Evolutionary conservation across 371 early-diverging fungal genomes (phyloP), one percentile per base, ranked within the genome.

Genomic region (Rhizopus sp.): DNA sequence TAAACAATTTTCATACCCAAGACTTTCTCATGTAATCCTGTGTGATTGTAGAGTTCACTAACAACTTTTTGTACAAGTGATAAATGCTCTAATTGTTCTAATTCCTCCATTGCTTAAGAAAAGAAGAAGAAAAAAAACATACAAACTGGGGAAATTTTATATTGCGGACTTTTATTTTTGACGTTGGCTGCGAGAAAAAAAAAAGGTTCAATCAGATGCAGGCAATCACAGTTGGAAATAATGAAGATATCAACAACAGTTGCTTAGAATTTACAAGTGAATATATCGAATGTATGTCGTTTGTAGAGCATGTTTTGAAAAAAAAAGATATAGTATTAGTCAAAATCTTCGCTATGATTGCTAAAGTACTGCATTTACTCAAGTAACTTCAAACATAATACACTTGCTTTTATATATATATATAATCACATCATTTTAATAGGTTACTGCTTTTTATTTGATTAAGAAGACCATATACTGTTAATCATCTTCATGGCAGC

Each of bases 51-150:
- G 30, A 98, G 77, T 73, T 98, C 99, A 60, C 83, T 89, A 31
- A 92, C 83, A 55, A 97, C 86, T 72, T 95, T 94, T 66, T 88
- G 85, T n/a, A 97, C 92, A 49, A 97, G 79, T 48, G 94, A 90
- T 53, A 95, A 83, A 55, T 88, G 83, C 68, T 96, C 98, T 30
- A 98, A 84, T 64, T 91, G 84, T 64, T 88, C 84, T 59, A 93
- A 68, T 59, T 89, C 92, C 17, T 80, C 82, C 81, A 82, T 81
- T 31, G 13, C 34, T 31, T 23, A 23, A 23, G 23, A 44, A 16
- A 39, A 39, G 8, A 39, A 13, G 39, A 10, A 39, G 2, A 10
- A 39, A 39, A 39, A 10, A 39, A 13, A 23, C 23, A 2, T 23
- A 23, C 2, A 23, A 23, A 23, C 23, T 23, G 23, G 23, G 23